These are phyloP conservation scores for Dactylonectria macrodidyma DNA, from an alignment of 2,329 filamentous ascomycete genomes.

Conservation along the genomic window DNA sequence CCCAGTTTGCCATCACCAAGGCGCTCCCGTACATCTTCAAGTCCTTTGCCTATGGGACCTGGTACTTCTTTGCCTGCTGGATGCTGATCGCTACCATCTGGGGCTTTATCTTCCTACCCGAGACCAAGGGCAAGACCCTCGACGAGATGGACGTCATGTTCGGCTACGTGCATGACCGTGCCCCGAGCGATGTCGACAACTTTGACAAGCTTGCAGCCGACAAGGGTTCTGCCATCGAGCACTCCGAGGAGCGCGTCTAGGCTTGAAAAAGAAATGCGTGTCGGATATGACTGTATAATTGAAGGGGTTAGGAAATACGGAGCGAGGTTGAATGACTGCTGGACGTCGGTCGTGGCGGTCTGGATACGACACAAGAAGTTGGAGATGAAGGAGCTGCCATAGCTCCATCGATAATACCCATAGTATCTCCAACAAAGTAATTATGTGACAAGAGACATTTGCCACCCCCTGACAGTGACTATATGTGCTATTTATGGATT, in stretches of 20 bases:
- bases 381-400: background rate
- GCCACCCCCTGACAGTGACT: background rate
- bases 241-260: conserved; percentile 40
- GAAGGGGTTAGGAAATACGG: background rate
- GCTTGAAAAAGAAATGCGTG: background rate
- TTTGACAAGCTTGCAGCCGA: conserved; percentile 34
- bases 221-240: conserved; percentile 38
- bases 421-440: conserved; percentile 6
- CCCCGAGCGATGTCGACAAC: conserved; percentile 31
- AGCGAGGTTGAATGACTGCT: background rate
- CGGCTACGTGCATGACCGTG: conserved; percentile 43
- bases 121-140: conserved; percentile 69
- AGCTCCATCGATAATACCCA: conserved; percentile 15
- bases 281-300: conserved; percentile 6
- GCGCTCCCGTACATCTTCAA: conserved; percentile 62
- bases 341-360: background rate
- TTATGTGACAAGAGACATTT: background rate
- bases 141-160: conserved; percentile 65
- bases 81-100: conserved; percentile 64
- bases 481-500: background rate
- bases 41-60: conserved; percentile 64
- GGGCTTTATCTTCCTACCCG: conserved; percentile 67
- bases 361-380: conserved; percentile 1
- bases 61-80: conserved; percentile 70
- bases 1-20: conserved; percentile 61